A percentile compares a stretch with the other conserved stretches of the same genome.
Conservation (phyloP, 306 rosid species). For the Inga laurina region DNA sequence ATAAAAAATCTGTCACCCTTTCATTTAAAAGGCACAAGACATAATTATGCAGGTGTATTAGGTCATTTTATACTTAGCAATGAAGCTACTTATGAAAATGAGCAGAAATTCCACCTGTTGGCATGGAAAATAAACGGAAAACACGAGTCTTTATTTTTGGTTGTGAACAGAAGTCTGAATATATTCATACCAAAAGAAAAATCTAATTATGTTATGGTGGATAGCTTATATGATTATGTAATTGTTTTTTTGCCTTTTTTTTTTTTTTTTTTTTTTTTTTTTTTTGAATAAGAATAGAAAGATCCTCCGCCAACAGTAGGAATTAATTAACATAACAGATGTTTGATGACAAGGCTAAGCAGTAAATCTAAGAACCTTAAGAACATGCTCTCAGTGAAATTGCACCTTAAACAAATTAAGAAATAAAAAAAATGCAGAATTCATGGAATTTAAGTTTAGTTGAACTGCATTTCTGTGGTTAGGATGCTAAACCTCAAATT, state of each 20-base stretch:
- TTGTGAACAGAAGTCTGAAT: neutral
- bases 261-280: neutral
- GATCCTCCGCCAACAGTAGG: neutral
- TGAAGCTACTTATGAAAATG: neutral
- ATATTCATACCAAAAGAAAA: neutral
- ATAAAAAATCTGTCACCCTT: neutral
- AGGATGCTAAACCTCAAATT: slow-evolving; percentile 19
- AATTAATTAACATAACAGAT: neutral
- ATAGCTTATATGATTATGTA: neutral
- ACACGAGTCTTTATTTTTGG: neutral
- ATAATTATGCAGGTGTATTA: neutral
- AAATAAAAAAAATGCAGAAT: neutral
- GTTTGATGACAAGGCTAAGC: neutral
- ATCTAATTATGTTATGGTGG: neutral
- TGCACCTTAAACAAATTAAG: neutral
- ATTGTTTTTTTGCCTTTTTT: neutral
- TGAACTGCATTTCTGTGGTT: slow-evolving; percentile 8
- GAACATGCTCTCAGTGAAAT: neutral
- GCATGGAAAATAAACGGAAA: neutral
- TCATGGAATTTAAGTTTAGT: neutral
- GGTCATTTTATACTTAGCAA: neutral
- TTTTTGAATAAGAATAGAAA: neutral
- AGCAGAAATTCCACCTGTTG: neutral
- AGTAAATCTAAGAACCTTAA: neutral
- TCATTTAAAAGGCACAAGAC: neutral